Evolutionary conservation across 75 land plant genomes (phyloP).

Genomic region (Chamaecyparis obtusa): DNA sequence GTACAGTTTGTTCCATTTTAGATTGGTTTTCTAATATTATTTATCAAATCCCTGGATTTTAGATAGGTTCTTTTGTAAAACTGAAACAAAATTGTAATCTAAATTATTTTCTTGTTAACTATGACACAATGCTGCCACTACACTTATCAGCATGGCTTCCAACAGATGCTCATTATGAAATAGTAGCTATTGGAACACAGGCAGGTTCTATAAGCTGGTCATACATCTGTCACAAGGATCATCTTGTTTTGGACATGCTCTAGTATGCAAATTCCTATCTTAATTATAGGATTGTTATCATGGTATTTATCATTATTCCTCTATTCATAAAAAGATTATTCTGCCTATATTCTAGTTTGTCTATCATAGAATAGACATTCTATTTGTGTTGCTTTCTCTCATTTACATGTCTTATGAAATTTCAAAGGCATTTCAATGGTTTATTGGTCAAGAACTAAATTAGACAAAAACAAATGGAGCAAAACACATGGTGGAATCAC

Average conservation of each 20-base stretch:
- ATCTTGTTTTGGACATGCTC: background rate
- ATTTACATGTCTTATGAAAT: background rate
- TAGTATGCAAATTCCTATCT: too few species aligned
- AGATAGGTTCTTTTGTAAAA: background rate
- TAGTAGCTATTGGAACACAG: conserved; percentile 44
- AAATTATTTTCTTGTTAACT: background rate
- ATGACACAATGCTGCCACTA: conserved; percentile 13
- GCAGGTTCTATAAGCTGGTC: conserved; percentile 9
- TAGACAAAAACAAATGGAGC: too few species aligned
- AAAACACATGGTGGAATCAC: too few species aligned
- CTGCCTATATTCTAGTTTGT: background rate
- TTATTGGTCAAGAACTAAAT: background rate
- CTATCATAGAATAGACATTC: background rate
- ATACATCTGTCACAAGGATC: background rate
- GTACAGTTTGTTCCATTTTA: background rate
- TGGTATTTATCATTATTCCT: background rate
- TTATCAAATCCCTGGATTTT: background rate
- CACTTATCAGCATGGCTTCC: conserved; percentile 49
- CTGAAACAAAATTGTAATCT: background rate
- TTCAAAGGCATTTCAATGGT: background rate
- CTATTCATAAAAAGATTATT: background rate
- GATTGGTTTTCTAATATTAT: background rate
- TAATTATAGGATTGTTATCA: too few species aligned
- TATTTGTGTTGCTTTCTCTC: background rate
- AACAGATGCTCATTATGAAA: conserved; percentile 22